Conservation (phyloP, 805 yeast species). For the Blastobotrys parvus region DNA sequence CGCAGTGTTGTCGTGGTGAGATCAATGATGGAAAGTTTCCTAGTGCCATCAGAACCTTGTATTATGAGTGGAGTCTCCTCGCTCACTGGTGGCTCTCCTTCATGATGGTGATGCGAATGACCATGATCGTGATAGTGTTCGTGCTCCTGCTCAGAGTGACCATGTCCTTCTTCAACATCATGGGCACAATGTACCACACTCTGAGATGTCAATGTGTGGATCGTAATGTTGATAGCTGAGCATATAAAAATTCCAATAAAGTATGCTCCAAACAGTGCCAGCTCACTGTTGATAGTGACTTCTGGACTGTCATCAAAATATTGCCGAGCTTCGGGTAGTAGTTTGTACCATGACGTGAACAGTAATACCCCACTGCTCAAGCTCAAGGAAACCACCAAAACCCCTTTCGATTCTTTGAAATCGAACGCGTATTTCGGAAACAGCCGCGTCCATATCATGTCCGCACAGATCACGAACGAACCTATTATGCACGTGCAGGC, state of each 20-base stretch:
- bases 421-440: conserved; percentile 36
- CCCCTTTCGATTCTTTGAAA: conserved; percentile 50
- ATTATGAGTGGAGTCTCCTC: background rate
- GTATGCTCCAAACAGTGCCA: conserved; percentile 38
- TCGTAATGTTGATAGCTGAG: conserved; percentile 47
- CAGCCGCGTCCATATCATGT: conserved; percentile 40
- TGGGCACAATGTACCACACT: conserved; percentile 84
- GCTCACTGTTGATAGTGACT: conserved; percentile 3
- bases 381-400: conserved; percentile 68
- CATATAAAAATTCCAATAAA: conserved; percentile 57
- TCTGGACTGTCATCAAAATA: conserved; percentile 34
- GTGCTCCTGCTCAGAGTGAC: background rate
- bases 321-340: conserved; percentile 59
- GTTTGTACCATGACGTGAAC: conserved; percentile 66
- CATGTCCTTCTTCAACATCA: conserved; percentile 20
- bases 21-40: conserved; percentile 10
- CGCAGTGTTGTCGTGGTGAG: conserved; percentile 10
- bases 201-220: conserved; percentile 71
- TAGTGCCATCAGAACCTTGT: background rate
- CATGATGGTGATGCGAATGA: conserved; percentile 1
- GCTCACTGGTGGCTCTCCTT: background rate
- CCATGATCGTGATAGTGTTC: conserved; percentile 7
- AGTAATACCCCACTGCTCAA: conserved; percentile 73
- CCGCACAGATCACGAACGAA: conserved; percentile 54
- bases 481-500: conserved; percentile 69